Conservation (phyloP, 305 asterid genomes). For the Solanum hybrid region DNA sequence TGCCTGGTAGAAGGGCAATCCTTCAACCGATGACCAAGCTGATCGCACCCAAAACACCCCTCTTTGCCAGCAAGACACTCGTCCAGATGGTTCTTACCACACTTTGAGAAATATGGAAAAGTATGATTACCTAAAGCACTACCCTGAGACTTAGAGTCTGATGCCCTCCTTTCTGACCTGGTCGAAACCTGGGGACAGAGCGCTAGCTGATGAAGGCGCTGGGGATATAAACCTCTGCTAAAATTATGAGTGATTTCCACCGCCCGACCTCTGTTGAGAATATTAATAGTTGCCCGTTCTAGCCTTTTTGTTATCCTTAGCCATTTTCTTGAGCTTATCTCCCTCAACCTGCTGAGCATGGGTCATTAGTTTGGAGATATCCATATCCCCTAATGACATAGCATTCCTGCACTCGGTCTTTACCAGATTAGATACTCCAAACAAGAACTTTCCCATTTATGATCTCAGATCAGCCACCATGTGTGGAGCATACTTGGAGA, state of each 20-base stretch:
- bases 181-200: not conserved
- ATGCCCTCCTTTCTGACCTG: not conserved
- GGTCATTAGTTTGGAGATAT: not conserved
- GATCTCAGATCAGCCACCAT: not conserved
- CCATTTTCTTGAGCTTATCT: not conserved
- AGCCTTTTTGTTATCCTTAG: not conserved
- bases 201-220: not conserved
- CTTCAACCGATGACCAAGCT: not conserved
- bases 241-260: not conserved
- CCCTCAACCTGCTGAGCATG: not conserved
- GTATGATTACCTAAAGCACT: not conserved
- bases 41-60: not conserved
- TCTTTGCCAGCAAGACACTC: not conserved
- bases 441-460: not conserved
- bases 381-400: not conserved
- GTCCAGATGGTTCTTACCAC: not conserved
- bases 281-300: not conserved
- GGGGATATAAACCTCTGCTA: not conserved
- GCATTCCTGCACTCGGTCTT: not conserved
- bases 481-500: not conserved
- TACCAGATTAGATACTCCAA: not conserved
- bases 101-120: not conserved
- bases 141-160: not conserved
- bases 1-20: not conserved
- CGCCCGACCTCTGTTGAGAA: not conserved